Conservation (phyloP, 2,329 filamentous ascomycete species). For the Corinectria fuckeliana region DNA sequence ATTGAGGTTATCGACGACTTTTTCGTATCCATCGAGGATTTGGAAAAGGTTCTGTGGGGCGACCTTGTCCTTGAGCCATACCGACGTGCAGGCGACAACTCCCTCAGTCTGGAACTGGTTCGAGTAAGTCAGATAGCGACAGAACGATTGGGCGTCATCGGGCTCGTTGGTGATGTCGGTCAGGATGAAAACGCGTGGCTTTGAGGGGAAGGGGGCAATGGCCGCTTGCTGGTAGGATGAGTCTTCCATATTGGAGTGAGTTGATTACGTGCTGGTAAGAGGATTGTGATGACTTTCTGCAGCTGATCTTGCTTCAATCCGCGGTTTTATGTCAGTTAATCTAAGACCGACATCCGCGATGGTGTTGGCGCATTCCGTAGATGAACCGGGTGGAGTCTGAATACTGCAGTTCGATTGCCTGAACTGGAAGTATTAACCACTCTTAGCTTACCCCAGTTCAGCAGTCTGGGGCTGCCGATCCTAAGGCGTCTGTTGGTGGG, state of each 20-base stretch:
- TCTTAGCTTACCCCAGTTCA: not conserved
- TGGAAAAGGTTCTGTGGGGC: constrained; percentile 47
- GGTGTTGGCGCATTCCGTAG: not conserved
- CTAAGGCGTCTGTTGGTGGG: too few species aligned
- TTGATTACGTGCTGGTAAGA: not conserved
- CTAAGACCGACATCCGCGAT: not conserved
- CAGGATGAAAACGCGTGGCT: constrained; percentile 50
- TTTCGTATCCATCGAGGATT: constrained; percentile 48
- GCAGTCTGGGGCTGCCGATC: not conserved
- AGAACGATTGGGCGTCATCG: constrained; percentile 53
- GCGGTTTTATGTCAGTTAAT: not conserved
- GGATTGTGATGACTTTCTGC: not conserved
- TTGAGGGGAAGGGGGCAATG: constrained; percentile 23
- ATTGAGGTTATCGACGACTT: constrained; percentile 55
- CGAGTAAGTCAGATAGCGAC: constrained; percentile 51
- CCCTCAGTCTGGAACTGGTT: constrained; percentile 54
- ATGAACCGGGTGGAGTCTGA: not conserved
- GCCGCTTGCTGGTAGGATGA: not conserved
- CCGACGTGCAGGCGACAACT: constrained; percentile 52
- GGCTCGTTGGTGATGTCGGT: constrained; percentile 55
- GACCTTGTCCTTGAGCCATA: constrained; percentile 49
- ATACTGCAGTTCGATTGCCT: not conserved
- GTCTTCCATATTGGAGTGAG: not conserved
- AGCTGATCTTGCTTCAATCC: too few species aligned
- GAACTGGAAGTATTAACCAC: not conserved